Evolutionary conservation across 2,329 filamentous ascomycete species (phyloP).

Genomic region (Colletotrichum liaoningense): DNA sequence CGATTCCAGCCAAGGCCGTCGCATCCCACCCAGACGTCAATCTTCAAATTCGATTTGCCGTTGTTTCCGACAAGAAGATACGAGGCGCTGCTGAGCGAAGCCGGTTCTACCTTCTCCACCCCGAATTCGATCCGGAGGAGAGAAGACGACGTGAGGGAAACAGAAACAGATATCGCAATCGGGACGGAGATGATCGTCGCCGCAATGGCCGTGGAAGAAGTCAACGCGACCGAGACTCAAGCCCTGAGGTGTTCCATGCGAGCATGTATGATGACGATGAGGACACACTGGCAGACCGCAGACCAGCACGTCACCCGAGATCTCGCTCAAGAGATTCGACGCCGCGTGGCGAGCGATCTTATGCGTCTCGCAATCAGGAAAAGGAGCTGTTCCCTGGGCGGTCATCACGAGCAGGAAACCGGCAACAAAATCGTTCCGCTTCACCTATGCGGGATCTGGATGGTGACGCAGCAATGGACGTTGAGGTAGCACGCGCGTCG

Average conservation of each 20-base stretch:
- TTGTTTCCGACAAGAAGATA: constrained; percentile 82
- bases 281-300: constrained; percentile 45
- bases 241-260: constrained; percentile 72
- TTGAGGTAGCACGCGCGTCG: constrained; percentile 37
- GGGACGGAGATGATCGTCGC: constrained; percentile 54
- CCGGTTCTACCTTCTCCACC: constrained; percentile 92
- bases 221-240: constrained; percentile 54
- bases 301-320: constrained; percentile 46
- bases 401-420: constrained; percentile 38
- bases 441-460: constrained; percentile 60
- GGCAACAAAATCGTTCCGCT: constrained; percentile 60
- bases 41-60: constrained; percentile 79
- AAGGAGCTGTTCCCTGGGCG: constrained; percentile 73
- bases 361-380: constrained; percentile 54
- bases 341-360: constrained; percentile 43
- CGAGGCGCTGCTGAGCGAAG: constrained; percentile 83
- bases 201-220: constrained; percentile 52
- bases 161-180: constrained; percentile 73
- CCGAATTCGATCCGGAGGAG: constrained; percentile 87
- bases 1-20: constrained; percentile 76
- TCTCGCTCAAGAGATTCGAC: constrained; percentile 38
- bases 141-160: constrained; percentile 68
- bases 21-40: constrained; percentile 75
- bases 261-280: constrained; percentile 85
- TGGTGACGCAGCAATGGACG: constrained; percentile 53